Evolutionary conservation across 352 stramenopile genomes (phyloP).

Genomic region (Paralagenidium karlingii): DNA sequence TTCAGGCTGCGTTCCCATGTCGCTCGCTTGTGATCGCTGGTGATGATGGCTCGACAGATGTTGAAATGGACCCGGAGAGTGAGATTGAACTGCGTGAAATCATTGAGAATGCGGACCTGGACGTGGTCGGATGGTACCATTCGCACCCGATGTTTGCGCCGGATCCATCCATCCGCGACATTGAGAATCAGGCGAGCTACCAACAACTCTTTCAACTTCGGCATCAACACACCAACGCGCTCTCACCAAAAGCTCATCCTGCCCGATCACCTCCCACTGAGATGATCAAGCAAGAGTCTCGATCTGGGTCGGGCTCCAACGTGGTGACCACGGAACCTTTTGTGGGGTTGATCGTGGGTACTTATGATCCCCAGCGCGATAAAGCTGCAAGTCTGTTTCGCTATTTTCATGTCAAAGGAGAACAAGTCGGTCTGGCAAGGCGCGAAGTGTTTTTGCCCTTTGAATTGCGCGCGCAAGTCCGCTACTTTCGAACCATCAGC

Average conservation of each 20-base stretch:
- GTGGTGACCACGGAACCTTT: constrained; percentile 67
- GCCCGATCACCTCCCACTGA: no score
- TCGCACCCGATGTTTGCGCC: constrained; percentile 89
- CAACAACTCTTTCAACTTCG: constrained; percentile 81
- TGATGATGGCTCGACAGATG: constrained; percentile 86
- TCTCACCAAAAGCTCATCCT: neutral
- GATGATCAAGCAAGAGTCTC: no score
- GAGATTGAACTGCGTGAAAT: constrained; percentile 87
- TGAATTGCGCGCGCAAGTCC: no score
- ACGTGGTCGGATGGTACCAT: constrained; percentile 94
- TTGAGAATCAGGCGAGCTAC: constrained; percentile 91
- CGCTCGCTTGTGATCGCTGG: constrained; percentile 80
- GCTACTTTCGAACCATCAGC: constrained; percentile 16
- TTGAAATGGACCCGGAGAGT: constrained; percentile 90
- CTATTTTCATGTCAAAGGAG: constrained; percentile 65
- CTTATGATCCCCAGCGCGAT: constrained; percentile 80
- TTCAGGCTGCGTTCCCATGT: constrained; percentile 90
- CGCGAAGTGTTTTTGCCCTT: constrained; percentile 57
- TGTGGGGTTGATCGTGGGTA: constrained; percentile 90
- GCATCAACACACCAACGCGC: neutral
- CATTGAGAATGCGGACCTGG: constrained; percentile 79
- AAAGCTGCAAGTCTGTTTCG: constrained; percentile 68
- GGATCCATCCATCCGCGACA: constrained; percentile 88
- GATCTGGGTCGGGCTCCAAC: neutral
- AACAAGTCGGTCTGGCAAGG: constrained; percentile 43